A percentile compares a stretch with the other conserved stretches of the same genome.
Evolutionary conservation across 805 yeast genomes (phyloP).

Genomic region (Wickerhamiella kurtzmanii): DNA sequence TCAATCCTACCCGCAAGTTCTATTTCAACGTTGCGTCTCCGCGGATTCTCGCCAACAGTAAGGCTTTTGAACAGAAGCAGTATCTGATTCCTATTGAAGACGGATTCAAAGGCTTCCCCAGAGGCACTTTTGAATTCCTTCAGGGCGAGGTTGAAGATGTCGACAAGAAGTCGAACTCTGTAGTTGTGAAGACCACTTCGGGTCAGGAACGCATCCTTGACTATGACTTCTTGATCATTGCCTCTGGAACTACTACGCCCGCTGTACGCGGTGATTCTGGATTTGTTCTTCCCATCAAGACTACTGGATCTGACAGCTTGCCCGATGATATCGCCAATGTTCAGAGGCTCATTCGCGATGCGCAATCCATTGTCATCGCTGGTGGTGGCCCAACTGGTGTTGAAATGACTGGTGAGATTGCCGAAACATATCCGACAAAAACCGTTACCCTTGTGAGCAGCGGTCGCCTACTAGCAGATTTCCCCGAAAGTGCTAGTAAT

Average conservation of each 20-base stretch:
- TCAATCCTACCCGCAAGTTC: background rate
- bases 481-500: background rate
- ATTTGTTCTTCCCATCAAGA: background rate
- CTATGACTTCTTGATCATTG: background rate
- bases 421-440: background rate
- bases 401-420: background rate
- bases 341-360: background rate
- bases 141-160: background rate
- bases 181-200: background rate
- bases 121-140: background rate
- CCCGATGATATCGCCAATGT: background rate
- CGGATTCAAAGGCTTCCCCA: background rate
- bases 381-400: background rate
- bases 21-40: background rate
- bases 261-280: background rate
- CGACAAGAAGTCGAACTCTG: background rate
- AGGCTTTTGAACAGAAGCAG: background rate
- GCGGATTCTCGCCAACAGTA: background rate
- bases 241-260: background rate
- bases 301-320: background rate
- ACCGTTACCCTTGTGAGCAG: background rate
- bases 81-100: background rate
- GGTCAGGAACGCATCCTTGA: background rate
- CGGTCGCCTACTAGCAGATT: background rate
- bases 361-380: background rate